Evolutionary conservation across 805 yeast species (phyloP).

Genomic region (Osmozyma mogii): DNA sequence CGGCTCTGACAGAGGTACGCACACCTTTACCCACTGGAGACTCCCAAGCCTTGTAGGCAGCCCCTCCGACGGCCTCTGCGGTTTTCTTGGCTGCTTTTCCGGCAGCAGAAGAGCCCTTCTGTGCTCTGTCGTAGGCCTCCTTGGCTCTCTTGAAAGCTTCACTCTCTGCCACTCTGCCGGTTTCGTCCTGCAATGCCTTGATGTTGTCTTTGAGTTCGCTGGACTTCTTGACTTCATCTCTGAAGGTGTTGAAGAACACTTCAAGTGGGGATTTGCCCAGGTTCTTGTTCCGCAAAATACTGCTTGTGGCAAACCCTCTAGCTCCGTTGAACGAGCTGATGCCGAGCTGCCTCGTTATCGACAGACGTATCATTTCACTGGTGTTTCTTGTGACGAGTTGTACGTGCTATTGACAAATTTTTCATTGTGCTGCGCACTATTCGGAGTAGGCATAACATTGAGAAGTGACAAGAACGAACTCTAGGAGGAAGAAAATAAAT

Average conservation of each 20-base stretch:
- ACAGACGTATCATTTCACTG: no score
- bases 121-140: constrained; percentile 86
- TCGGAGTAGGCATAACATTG: no score
- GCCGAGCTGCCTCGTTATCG: no score
- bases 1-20: constrained; percentile 70
- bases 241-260: constrained; percentile 89
- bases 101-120: constrained; percentile 58
- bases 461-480: no score
- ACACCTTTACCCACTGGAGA: constrained; percentile 86
- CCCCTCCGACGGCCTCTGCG: constrained; percentile 88
- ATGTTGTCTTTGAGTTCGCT: constrained; percentile 86
- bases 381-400: no score
- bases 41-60: constrained; percentile 91
- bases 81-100: constrained; percentile 75
- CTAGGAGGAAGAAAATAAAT: no score
- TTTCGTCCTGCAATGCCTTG: constrained; percentile 91
- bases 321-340: no score
- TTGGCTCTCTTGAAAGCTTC: constrained; percentile 90
- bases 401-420: no score
- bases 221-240: constrained; percentile 83
- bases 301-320: no score
- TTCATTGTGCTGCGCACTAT: no score
- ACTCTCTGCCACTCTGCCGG: constrained; percentile 88
- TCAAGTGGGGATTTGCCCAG: constrained; percentile 85
- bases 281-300: no score